phyloP scores from a whole-genome alignment of 495 filamentous ascomycete genomes.

The Xylaria bambusicola region DNA sequence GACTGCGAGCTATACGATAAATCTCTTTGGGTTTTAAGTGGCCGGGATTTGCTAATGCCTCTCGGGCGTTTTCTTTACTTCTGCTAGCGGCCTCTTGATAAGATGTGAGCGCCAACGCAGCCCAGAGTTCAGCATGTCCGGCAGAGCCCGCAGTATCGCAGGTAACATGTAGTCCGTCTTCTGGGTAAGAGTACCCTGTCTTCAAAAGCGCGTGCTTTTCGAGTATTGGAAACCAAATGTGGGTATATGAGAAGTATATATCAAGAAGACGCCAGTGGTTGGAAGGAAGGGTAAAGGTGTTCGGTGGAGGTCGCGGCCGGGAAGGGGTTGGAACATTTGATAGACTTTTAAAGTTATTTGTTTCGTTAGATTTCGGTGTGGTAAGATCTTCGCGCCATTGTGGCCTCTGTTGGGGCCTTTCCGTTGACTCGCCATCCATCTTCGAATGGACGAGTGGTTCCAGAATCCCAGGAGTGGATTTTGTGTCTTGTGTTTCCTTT shows the following conservation, averaged over 20 bases:
- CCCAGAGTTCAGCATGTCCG: slow-evolving; percentile 66
- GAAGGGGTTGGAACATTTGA: slow-evolving; percentile 18
- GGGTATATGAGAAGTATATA: slow-evolving; percentile 71
- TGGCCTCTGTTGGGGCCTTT: slow-evolving; percentile 29
- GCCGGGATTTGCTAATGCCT: slow-evolving; percentile 22
- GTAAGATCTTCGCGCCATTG: slow-evolving; percentile 38
- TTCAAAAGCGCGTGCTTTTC: slow-evolving; percentile 67
- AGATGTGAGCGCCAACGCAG: slow-evolving; percentile 57
- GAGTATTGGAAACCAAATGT: slow-evolving; percentile 71
- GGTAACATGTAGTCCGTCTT: slow-evolving; percentile 28
- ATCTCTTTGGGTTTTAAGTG: slow-evolving; percentile 36
- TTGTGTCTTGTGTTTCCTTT: slow-evolving; percentile 25
- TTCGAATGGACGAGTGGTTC: background rate
- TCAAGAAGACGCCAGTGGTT: slow-evolving; percentile 68
- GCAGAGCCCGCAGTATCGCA: slow-evolving; percentile 45
- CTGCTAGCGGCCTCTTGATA: slow-evolving; percentile 48
- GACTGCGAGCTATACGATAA: slow-evolving; percentile 57
- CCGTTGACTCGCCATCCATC: slow-evolving; percentile 33
- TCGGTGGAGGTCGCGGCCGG: slow-evolving; percentile 19
- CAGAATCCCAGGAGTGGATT: background rate
- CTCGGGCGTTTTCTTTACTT: background rate
- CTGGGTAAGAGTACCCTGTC: slow-evolving; percentile 45
- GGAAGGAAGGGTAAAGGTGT: slow-evolving; percentile 52
- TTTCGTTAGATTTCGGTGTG: background rate
- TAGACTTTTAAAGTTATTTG: slow-evolving; percentile 1